Evolutionary conservation across 176 grass and related monocot species (phyloP).

Genomic region (Eleusine indica): DNA sequence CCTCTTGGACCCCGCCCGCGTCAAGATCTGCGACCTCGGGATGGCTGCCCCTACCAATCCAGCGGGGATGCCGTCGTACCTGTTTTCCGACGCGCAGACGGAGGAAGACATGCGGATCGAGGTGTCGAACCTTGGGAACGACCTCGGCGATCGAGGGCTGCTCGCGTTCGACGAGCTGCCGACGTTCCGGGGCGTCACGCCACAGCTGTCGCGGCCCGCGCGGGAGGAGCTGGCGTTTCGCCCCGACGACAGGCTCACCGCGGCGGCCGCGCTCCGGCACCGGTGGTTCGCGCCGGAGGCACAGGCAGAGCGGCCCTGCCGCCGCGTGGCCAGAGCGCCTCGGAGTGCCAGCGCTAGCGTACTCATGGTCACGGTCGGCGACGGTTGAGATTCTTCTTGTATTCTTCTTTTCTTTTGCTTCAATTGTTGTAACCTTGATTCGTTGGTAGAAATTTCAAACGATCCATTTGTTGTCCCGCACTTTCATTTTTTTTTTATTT

Average conservation of each 20-base stretch:
- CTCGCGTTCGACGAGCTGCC: not conserved
- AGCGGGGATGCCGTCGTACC: too few species aligned
- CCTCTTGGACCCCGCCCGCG: not conserved
- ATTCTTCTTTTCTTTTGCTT: too few species aligned
- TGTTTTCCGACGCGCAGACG: constrained; percentile 25
- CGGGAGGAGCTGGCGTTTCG: constrained; percentile 38
- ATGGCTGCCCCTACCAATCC: not conserved
- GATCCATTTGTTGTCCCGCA: too few species aligned
- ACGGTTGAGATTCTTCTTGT: too few species aligned
- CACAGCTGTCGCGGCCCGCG: not conserved
- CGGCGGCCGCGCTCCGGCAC: constrained; percentile 1
- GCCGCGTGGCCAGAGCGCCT: not conserved
- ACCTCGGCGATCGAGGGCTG: not conserved
- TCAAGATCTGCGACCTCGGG: constrained; percentile 27
- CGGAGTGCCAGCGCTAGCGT: not conserved
- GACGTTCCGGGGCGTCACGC: not conserved
- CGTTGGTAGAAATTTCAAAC: too few species aligned
- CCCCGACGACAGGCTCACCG: constrained; percentile 26
- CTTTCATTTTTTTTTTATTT: too few species aligned
- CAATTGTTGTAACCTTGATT: too few species aligned
- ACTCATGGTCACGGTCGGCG: too few species aligned
- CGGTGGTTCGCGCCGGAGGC: not conserved
- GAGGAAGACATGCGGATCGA: constrained; percentile 9
- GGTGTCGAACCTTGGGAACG: not conserved
- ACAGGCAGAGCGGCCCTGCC: not conserved